These are phyloP conservation scores for Metarhizium brunneum DNA, from an alignment of 2,329 filamentous ascomycete genomes.

Conservation along the genomic window DNA sequence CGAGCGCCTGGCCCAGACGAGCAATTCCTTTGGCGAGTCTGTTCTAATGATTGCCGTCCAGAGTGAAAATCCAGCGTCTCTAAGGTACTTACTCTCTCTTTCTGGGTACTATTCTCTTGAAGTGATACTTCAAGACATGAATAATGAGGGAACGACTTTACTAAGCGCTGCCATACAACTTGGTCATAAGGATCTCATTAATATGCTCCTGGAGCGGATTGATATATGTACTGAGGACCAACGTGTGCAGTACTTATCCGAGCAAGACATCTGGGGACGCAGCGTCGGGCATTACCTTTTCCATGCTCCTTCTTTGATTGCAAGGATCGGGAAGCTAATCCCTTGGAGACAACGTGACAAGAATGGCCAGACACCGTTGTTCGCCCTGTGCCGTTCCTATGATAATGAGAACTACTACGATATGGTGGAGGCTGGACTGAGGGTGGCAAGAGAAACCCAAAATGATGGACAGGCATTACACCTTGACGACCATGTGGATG, in stretches of 20 bases:
- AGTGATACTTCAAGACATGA: constrained; percentile 70
- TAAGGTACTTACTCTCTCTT: constrained; percentile 72
- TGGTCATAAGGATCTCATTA: constrained; percentile 64
- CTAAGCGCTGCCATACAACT: constrained; percentile 86
- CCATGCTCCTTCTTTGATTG: constrained; percentile 74
- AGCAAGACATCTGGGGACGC: constrained; percentile 76
- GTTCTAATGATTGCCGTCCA: constrained; percentile 81
- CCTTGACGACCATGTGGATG: constrained; percentile 85
- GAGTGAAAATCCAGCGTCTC: constrained; percentile 57
- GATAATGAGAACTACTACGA: constrained; percentile 78
- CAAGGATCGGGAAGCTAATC: constrained; percentile 64
- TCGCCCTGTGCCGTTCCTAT: constrained; percentile 90
- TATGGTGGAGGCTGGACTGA: constrained; percentile 80
- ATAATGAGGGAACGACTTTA: constrained; percentile 82
- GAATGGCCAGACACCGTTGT: constrained; percentile 95
- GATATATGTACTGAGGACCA: constrained; percentile 45
- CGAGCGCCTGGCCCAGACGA: constrained; percentile 64
- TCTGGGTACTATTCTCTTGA: constrained; percentile 64
- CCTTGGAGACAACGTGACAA: constrained; percentile 89
- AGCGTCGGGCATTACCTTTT: constrained; percentile 96
- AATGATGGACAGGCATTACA: constrained; percentile 72
- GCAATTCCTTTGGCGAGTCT: constrained; percentile 66
- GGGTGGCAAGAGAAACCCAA: constrained; percentile 65
- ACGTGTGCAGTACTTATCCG: constrained; percentile 58
- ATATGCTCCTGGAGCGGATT: constrained; percentile 65